Percentiles rank a stretch among this genome's conserved stretches.
Conservation (phyloP, 202 grass and related monocot species). For the Eragrostis tef region DNA sequence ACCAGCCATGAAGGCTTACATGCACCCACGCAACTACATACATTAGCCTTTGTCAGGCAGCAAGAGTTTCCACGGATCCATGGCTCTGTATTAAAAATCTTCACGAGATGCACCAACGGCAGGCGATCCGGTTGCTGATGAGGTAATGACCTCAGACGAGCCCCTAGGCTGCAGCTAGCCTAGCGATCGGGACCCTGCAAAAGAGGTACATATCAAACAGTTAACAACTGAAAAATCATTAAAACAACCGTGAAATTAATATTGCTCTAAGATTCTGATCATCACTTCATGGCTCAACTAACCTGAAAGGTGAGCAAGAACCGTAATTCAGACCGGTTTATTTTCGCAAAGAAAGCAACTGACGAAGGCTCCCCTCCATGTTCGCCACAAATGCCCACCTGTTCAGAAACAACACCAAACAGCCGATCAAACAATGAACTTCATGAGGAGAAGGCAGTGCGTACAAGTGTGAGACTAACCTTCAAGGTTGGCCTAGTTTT, state of each 20-base stretch:
- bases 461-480: slow-evolving; percentile 50
- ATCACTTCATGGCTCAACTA: background rate
- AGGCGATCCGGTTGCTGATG: slow-evolving; percentile 27
- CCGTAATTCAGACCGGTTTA: slow-evolving; percentile 76
- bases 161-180: slow-evolving; percentile 91
- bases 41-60: slow-evolving; percentile 30
- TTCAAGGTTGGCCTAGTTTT: slow-evolving; percentile 84
- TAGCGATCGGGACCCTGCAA: slow-evolving; percentile 84
- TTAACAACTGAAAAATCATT: slow-evolving; percentile 10
- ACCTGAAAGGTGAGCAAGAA: slow-evolving; percentile 99
- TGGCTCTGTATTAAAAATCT: slow-evolving; percentile 43
- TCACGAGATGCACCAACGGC: slow-evolving; percentile 31
- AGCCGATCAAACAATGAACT: slow-evolving; percentile 27
- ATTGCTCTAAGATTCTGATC: background rate
- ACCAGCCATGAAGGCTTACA: slow-evolving; percentile 35
- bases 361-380: slow-evolving; percentile 97
- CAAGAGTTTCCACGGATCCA: slow-evolving; percentile 40
- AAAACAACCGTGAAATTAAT: background rate
- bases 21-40: slow-evolving; percentile 36
- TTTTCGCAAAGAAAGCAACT: slow-evolving; percentile 87
- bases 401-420: slow-evolving; percentile 31
- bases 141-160: slow-evolving; percentile 45
- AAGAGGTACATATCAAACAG: slow-evolving; percentile 28
- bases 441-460: background rate
- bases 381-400: slow-evolving; percentile 97